Percentiles rank a stretch among this genome's conserved stretches.
Evolutionary conservation across 345 rosid genomes (phyloP).

Genomic region (Gossypium longicalyx): DNA sequence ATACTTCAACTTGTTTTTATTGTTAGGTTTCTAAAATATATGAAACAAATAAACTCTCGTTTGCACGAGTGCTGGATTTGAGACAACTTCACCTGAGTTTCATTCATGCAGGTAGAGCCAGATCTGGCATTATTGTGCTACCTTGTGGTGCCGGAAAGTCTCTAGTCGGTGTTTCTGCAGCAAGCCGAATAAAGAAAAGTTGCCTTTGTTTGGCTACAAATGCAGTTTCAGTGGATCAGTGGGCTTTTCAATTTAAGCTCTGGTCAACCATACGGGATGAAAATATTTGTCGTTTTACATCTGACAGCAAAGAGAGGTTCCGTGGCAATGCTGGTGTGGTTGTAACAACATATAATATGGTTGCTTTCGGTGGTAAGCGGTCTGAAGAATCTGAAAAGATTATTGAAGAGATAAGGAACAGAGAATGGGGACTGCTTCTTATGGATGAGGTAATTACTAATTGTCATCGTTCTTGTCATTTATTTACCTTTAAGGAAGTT

Average conservation of each 20-base stretch:
- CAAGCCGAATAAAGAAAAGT: slow-evolving; percentile 84
- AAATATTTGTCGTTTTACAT: slow-evolving; percentile 89
- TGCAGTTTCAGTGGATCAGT: slow-evolving; percentile 98
- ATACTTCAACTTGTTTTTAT: neutral
- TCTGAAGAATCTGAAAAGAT: slow-evolving; percentile 97
- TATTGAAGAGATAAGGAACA: slow-evolving; percentile 91
- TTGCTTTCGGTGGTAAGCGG: slow-evolving; percentile 97
- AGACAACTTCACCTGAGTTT: slow-evolving; percentile 9
- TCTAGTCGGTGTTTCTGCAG: slow-evolving; percentile 94
- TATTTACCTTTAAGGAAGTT: neutral
- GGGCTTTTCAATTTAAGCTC: slow-evolving; percentile 90
- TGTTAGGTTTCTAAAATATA: neutral
- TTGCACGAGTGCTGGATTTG: slow-evolving; percentile 1
- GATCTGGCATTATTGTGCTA: slow-evolving; percentile 94
- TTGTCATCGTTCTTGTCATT: neutral
- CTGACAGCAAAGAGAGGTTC: slow-evolving; percentile 95
- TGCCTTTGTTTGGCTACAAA: slow-evolving; percentile 97
- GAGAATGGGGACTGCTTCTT: slow-evolving; percentile 96
- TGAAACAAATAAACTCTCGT: neutral
- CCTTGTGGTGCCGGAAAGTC: slow-evolving; percentile 99
- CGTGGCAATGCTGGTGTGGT: slow-evolving; percentile 97
- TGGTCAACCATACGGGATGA: slow-evolving; percentile 93
- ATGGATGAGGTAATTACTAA: slow-evolving; percentile 79
- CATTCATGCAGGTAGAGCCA: slow-evolving; percentile 71
- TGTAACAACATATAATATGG: slow-evolving; percentile 96